Conservation (phyloP, 2,329 filamentous ascomycete species). For the Hypoxylon rubiginosum region DNA sequence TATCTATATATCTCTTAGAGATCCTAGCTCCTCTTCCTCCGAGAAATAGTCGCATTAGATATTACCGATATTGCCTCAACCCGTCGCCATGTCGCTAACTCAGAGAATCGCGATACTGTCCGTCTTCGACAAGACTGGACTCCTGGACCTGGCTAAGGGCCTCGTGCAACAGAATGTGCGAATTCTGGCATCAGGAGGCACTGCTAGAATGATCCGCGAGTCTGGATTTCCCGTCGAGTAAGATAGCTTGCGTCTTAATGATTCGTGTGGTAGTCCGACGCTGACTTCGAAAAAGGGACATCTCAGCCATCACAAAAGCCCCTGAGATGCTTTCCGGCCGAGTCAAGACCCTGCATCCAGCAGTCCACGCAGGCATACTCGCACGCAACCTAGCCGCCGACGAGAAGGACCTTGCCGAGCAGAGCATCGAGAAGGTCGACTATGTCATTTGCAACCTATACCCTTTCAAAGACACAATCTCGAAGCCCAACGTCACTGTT, state of each 20-base stretch:
- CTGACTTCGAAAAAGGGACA: slow-evolving; percentile 74
- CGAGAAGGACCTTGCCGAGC: slow-evolving; percentile 94
- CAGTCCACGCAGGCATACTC: slow-evolving; percentile 90
- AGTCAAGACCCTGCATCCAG: slow-evolving; percentile 96
- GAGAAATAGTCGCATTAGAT: slow-evolving; percentile 24
- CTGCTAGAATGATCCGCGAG: slow-evolving; percentile 95
- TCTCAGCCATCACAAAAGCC: slow-evolving; percentile 95
- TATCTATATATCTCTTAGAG: no score
- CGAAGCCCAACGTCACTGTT: slow-evolving; percentile 96
- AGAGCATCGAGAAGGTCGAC: slow-evolving; percentile 95
- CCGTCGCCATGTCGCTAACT: slow-evolving; percentile 53
- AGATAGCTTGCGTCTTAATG: slow-evolving; percentile 52
- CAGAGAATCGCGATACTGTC: slow-evolving; percentile 89
- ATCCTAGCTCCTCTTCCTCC: slow-evolving; percentile 12
- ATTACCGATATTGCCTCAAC: no score
- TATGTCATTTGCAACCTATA: slow-evolving; percentile 99
- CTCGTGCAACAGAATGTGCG: slow-evolving; percentile 90
- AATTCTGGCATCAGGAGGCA: slow-evolving; percentile 94
- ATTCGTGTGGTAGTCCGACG: slow-evolving; percentile 18
- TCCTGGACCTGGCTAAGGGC: slow-evolving; percentile 92
- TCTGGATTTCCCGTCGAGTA: slow-evolving; percentile 96
- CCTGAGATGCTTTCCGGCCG: slow-evolving; percentile 88
- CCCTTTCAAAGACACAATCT: slow-evolving; percentile 98
- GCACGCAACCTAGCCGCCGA: slow-evolving; percentile 94
- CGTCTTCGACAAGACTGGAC: slow-evolving; percentile 98